Percentiles rank a stretch among this genome's conserved stretches.
These are phyloP conservation scores for Alternaria triticimaculans DNA, from an alignment of 2,329 filamentous ascomycete genomes.

Conservation along the genomic window DNA sequence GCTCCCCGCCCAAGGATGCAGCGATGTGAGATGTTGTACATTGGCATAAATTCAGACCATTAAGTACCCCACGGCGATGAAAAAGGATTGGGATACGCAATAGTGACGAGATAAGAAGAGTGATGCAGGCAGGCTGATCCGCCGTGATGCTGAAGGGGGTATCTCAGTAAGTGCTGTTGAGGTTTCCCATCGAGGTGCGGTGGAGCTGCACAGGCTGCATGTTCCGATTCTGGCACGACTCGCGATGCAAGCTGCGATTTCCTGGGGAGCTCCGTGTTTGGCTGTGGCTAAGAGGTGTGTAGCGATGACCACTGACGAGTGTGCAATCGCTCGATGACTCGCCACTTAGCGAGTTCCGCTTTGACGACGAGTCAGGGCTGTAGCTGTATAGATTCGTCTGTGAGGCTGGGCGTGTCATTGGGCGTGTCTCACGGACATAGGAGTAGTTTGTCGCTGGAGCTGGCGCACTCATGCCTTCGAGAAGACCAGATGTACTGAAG, in stretches of 20 bases:
- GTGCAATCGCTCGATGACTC: slow-evolving; percentile 35
- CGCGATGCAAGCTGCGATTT: slow-evolving; percentile 4
- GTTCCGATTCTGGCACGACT: slow-evolving; percentile 8
- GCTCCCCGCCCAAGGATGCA: background rate
- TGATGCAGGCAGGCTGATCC: background rate
- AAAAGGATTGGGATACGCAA: background rate
- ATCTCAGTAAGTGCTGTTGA: slow-evolving; percentile 20
- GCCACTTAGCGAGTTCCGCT: slow-evolving; percentile 33
- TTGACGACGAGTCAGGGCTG: slow-evolving; percentile 40
- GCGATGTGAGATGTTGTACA: background rate
- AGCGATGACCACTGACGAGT: slow-evolving; percentile 51
- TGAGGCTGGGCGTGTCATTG: slow-evolving; percentile 38
- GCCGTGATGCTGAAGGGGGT: slow-evolving; percentile 4
- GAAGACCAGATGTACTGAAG: slow-evolving; percentile 32
- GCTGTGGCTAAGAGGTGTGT: slow-evolving; percentile 37
- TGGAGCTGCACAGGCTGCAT: slow-evolving; percentile 3
- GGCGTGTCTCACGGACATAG: slow-evolving; percentile 26
- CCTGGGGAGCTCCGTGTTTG: slow-evolving; percentile 15
- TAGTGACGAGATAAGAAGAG: background rate
- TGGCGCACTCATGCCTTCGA: slow-evolving; percentile 31
- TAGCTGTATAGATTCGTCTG: slow-evolving; percentile 51
- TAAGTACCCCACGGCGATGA: background rate
- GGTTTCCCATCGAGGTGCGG: slow-evolving; percentile 21
- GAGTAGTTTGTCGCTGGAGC: slow-evolving; percentile 30
- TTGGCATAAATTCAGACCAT: background rate